Conservation (phyloP, 2,329 filamentous ascomycete species). For the Ceratocystis papillata region DNA sequence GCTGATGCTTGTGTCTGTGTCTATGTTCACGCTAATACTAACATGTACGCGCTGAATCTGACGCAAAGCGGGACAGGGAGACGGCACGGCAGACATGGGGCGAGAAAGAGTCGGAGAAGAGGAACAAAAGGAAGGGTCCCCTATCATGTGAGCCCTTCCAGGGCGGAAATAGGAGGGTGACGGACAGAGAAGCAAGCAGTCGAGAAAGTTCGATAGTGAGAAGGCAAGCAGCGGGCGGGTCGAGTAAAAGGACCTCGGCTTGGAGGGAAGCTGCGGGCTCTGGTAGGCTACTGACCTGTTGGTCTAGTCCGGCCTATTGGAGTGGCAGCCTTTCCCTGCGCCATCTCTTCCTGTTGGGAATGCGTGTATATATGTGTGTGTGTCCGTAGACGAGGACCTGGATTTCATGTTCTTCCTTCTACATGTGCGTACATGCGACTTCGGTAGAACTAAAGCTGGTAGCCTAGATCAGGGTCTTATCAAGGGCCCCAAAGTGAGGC, state of each 20-base stretch:
- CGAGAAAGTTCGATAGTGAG: too few species aligned
- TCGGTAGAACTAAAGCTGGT: not conserved
- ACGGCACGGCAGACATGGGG: slow-evolving; percentile 2
- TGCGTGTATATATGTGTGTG: not conserved
- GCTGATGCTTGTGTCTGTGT: too few species aligned
- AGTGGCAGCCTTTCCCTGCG: not conserved
- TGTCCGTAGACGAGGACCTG: not conserved
- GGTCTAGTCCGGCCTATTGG: not conserved
- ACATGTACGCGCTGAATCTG: not conserved
- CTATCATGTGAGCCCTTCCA: not conserved
- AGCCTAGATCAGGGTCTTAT: not conserved
- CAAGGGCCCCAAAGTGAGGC: not conserved
- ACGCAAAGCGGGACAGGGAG: not conserved
- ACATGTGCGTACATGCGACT: too few species aligned
- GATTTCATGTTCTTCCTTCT: not conserved
- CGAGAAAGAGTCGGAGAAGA: not conserved
- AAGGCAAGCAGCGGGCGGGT: too few species aligned
- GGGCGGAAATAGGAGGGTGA: too few species aligned
- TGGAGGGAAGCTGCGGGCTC: too few species aligned
- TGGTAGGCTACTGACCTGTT: too few species aligned
- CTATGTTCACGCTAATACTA: too few species aligned
- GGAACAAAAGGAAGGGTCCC: not conserved
- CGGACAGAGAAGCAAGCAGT: too few species aligned
- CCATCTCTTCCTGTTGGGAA: not conserved
- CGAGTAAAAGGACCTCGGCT: too few species aligned